Conservation (phyloP, 1,284 basidiomycete genomes). For the Exobasidium cylindrosporum region DNA sequence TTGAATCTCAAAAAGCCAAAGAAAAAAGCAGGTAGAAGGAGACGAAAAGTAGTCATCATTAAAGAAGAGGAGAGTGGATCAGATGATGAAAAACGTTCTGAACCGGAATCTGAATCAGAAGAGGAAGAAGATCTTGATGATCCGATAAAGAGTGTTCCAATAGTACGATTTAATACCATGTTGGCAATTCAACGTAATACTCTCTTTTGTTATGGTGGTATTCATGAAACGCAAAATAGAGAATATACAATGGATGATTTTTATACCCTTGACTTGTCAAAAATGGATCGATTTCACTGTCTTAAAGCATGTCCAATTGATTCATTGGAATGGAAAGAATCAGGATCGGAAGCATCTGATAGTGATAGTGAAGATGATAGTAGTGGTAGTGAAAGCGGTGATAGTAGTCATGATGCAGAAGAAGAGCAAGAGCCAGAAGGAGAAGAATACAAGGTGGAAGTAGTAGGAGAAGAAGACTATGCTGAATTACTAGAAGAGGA, state of each 20-base stretch:
- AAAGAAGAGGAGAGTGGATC: constrained; percentile 14
- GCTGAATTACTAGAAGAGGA: constrained; percentile 14
- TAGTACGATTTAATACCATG: constrained; percentile 88
- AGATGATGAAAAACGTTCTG: constrained; percentile 11
- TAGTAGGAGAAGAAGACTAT: constrained; percentile 15
- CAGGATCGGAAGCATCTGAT: constrained; percentile 30
- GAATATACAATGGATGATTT: constrained; percentile 55
- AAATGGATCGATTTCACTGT: constrained; percentile 49
- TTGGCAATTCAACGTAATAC: constrained; percentile 80
- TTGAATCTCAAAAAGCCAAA: constrained; percentile 65
- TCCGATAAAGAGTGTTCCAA: constrained; percentile 68
- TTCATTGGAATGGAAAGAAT: constrained; percentile 50
- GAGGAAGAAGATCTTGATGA: constrained; percentile 65
- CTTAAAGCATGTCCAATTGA: constrained; percentile 52
- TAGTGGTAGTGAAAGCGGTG: constrained; percentile 24
- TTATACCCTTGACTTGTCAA: constrained; percentile 51
- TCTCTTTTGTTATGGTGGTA: constrained; percentile 51
- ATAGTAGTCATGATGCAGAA: constrained; percentile 29
- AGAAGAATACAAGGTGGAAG: constrained; percentile 29
- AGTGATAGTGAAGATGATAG: constrained; percentile 24
- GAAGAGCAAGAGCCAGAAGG: constrained; percentile 39
- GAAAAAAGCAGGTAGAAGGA: constrained; percentile 60
- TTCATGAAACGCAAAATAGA: constrained; percentile 48
- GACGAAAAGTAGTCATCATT: constrained; percentile 57
- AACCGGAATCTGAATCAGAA: constrained; percentile 22